phyloP scores from a whole-genome alignment of 805 yeast species.

The Candida railenensis region DNA sequence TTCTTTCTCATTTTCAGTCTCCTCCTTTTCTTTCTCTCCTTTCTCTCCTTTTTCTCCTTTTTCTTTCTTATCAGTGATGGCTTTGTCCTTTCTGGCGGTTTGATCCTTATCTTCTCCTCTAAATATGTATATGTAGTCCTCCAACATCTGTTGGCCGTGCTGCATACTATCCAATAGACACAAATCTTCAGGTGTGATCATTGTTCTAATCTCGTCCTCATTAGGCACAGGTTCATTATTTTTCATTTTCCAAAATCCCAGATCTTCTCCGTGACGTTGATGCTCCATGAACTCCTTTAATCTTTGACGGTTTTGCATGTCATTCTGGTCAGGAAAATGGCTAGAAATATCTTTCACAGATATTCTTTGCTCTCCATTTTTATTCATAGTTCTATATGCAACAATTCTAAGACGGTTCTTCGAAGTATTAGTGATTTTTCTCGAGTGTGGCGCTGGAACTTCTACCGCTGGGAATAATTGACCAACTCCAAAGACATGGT shows the following conservation, averaged over 20 bases:
- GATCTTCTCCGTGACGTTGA: slow-evolving; percentile 90
- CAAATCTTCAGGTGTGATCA: slow-evolving; percentile 91
- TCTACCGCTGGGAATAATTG: slow-evolving; percentile 91
- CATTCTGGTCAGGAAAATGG: slow-evolving; percentile 96
- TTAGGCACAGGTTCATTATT: slow-evolving; percentile 57
- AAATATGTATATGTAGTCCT: slow-evolving; percentile 67
- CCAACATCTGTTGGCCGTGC: slow-evolving; percentile 84
- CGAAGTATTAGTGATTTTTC: slow-evolving; percentile 90
- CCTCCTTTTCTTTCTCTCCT: slow-evolving; percentile 19
- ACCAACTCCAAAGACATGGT: slow-evolving; percentile 82
- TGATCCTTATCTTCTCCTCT: slow-evolving; percentile 34
- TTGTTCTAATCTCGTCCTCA: slow-evolving; percentile 72
- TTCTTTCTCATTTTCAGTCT: slow-evolving; percentile 17
- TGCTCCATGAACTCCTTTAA: slow-evolving; percentile 97
- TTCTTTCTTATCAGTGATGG: slow-evolving; percentile 27
- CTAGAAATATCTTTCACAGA: slow-evolving; percentile 83
- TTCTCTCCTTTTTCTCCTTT: slow-evolving; percentile 30
- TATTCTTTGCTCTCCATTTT: slow-evolving; percentile 68
- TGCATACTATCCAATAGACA: slow-evolving; percentile 88
- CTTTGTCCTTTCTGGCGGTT: slow-evolving; percentile 12
- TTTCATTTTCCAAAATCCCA: slow-evolving; percentile 91
- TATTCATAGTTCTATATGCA: slow-evolving; percentile 82
- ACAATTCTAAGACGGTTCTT: slow-evolving; percentile 92
- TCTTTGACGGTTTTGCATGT: slow-evolving; percentile 94
- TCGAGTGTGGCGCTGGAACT: slow-evolving; percentile 96